phyloP scores from a whole-genome alignment of 306 rosid species.

The Corylus americana region DNA sequence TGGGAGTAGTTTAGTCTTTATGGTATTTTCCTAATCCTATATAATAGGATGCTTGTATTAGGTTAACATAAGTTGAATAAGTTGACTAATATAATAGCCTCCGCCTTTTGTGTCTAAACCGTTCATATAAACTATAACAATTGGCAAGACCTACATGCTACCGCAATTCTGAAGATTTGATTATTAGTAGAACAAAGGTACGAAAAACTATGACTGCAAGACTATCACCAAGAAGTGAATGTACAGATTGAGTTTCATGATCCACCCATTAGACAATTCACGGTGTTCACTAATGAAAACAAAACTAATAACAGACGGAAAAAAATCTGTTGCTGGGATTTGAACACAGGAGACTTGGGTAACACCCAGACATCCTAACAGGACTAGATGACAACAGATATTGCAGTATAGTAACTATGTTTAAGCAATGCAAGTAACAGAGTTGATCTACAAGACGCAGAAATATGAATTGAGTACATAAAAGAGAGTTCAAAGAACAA shows the following conservation, averaged over 20 bases:
- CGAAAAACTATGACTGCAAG: neutral
- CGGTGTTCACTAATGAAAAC: neutral
- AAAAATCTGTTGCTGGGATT: constrained; percentile 52
- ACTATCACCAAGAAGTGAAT: neutral
- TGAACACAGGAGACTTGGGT: constrained; percentile 70
- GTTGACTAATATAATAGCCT: too few relatives aligned
- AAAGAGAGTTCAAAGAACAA: neutral
- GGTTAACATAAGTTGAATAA: too few relatives aligned
- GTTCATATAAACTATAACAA: too few relatives aligned
- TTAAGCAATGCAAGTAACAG: neutral
- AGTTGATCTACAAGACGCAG: neutral
- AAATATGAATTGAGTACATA: neutral
- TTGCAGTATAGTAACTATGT: neutral
- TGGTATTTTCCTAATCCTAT: too few relatives aligned
- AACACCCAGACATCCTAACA: constrained; percentile 66
- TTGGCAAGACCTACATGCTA: neutral
- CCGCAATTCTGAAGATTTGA: neutral
- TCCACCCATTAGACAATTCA: neutral
- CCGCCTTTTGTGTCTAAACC: too few relatives aligned
- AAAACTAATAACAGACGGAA: constrained; percentile 7
- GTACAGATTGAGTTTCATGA: neutral
- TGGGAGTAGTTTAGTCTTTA: too few relatives aligned
- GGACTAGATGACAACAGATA: constrained; percentile 59
- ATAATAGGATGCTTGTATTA: too few relatives aligned
- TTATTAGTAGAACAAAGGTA: neutral